phyloP scores from a whole-genome alignment of 2,329 filamentous ascomycete species.

The Grosmannia clavigera region DNA sequence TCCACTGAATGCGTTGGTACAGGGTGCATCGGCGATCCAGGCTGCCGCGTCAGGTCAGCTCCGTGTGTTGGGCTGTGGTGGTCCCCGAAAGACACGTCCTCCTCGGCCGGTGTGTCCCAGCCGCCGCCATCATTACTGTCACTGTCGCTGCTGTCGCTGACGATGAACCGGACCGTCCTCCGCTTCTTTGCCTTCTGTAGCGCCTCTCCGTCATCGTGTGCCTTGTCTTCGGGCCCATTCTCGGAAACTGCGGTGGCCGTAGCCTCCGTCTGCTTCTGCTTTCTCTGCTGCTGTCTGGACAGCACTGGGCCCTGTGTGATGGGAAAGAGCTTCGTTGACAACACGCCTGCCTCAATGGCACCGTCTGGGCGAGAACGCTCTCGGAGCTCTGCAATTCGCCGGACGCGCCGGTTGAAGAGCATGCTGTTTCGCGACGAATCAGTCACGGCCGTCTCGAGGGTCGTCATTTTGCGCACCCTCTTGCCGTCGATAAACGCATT shows the following conservation, averaged over 20 bases:
- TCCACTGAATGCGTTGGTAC: not conserved
- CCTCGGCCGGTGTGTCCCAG: not conserved
- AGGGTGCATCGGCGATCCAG: not conserved
- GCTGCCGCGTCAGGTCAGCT: not conserved
- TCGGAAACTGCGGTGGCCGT: not conserved
- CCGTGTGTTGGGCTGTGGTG: not conserved
- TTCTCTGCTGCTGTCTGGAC: not conserved
- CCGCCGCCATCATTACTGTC: too few species aligned
- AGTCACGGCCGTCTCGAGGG: conserved; percentile 25
- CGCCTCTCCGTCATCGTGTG: not conserved
- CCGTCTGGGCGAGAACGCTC: conserved; percentile 31
- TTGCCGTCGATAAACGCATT: not conserved
- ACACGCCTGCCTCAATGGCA: conserved; percentile 21
- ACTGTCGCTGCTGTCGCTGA: not conserved
- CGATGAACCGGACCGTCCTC: not conserved
- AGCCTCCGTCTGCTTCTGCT: not conserved
- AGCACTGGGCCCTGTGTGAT: conserved; percentile 17
- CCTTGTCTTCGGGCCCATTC: not conserved
- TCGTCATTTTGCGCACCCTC: not conserved
- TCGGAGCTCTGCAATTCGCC: conserved; percentile 28
- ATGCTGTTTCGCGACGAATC: conserved; percentile 29
- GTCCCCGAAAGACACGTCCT: not conserved
- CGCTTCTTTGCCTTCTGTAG: not conserved
- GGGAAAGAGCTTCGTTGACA: conserved; percentile 15
- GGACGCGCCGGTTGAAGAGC: conserved; percentile 26